Base-by-base conservation (phyloP, 441 rosid species). In the Euphorbia corollata region DNA sequence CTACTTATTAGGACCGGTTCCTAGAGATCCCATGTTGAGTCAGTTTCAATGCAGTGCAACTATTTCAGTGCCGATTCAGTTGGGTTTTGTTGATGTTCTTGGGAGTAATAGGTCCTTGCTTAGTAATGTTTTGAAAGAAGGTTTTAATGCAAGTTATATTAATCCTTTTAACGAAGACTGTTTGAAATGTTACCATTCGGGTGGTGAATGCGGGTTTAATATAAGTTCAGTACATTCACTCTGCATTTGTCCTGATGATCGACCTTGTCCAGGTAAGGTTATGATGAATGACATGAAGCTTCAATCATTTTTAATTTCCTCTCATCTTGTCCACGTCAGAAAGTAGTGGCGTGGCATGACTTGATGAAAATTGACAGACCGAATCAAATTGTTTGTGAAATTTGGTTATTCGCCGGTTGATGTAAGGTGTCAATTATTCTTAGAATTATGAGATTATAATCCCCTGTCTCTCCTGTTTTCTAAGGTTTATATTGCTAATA, bases 181-280 rank as follows among this genome's bases (percentile, higher is more conserved):
- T 15, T 47, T 8, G 0, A 9, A 18, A 2, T 76, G 81, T 68
- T 15, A 5, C 57, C 43, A 51, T 16, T 70, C 62, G 7, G 74
- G 73, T 13, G 72, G 81, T 19, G 34, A 61, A 13, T 80, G 84
- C 18, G 84, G 82, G 66, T 78, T 79, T 69, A 79, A 81, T 66
- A 30, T 76, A 32, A 69, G 16, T 38, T 72, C 48, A 6, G 74
- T 62, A 18, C n/a, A 24, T 8, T 65, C 78, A 4, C 27, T 74
- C n/a, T 81, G 84, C 68, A 71, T 83, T 32, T 80, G 84, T 36
- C 68, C 63, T 13, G 73, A 77, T 71, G 75, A 74, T 71, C 73
- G 19, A 24, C 55, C 73, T 32, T 82, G 86, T 73, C 63, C 74
- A 73, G 80, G 84, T 78, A 71, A 48, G 68, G 2, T 36, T 36